Conservation (phyloP, 768 basidiomycete genomes). For the Mycena galericulata region DNA sequence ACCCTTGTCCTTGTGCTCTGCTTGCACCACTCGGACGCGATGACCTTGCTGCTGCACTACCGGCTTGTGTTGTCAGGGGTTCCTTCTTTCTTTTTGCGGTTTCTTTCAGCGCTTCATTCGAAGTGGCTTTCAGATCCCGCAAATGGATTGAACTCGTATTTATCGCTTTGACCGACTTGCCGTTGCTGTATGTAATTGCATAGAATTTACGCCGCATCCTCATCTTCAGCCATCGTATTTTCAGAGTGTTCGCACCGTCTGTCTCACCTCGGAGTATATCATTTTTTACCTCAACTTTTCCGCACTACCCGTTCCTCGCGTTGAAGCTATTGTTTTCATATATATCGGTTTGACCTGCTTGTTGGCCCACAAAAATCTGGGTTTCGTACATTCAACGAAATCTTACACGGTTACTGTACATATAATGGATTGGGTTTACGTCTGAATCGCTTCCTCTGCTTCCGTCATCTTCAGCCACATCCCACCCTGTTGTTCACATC, state of each 20-base stretch:
- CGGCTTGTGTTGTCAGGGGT: constrained; percentile 77
- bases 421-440: constrained; percentile 4
- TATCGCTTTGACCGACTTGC: no score
- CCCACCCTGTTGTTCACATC: constrained; percentile 47
- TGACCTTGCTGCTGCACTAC: constrained; percentile 69
- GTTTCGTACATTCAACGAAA: not conserved
- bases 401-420: not conserved
- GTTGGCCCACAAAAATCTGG: not conserved
- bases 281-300: constrained; percentile 66
- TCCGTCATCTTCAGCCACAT: constrained; percentile 65
- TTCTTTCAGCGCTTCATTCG: constrained; percentile 12
- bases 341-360: no score
- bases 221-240: not conserved
- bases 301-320: no score
- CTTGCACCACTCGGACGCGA: constrained; percentile 66
- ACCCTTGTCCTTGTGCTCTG: constrained; percentile 67
- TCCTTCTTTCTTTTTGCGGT: constrained; percentile 46
- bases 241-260: no score
- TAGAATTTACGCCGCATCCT: no score
- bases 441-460: constrained; percentile 41
- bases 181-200: no score
- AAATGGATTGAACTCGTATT: constrained; percentile 14
- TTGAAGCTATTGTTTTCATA: no score
- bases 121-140: constrained; percentile 2
- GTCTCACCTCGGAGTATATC: constrained; percentile 58